Evolutionary conservation across 2,329 filamentous ascomycete genomes (phyloP).

Genomic region (Domatiomyces catenatus): DNA sequence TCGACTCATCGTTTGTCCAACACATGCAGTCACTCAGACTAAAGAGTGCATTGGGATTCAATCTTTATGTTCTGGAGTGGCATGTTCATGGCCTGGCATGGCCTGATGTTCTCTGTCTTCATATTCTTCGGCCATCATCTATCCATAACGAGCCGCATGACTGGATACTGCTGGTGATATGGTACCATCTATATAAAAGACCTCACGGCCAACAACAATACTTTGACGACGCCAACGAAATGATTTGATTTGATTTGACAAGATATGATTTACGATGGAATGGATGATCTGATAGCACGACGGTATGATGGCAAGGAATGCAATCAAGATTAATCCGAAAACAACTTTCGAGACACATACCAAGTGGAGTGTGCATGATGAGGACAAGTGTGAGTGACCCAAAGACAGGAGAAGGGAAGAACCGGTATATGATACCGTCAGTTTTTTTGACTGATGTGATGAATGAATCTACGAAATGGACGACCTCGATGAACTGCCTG

Average conservation of each 20-base stretch:
- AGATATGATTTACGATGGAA: background rate
- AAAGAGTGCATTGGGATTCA: background rate
- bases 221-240: background rate
- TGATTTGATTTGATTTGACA: background rate
- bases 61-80: background rate
- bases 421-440: background rate
- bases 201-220: background rate
- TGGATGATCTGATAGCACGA: background rate
- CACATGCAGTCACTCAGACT: background rate
- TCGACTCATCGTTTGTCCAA: background rate
- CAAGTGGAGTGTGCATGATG: background rate
- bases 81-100: background rate
- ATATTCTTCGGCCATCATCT: background rate
- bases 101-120: background rate
- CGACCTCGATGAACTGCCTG: background rate
- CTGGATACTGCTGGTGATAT: background rate
- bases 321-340: too few species aligned
- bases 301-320: background rate
- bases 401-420: background rate
- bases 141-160: background rate
- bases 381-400: background rate
- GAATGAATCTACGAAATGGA: conserved; percentile 1
- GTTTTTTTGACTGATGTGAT: background rate
- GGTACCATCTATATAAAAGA: background rate
- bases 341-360: too few species aligned